Base-by-base conservation (phyloP, 2,329 filamentous ascomycete genomes). In the Cercospora nicotianae region DNA sequence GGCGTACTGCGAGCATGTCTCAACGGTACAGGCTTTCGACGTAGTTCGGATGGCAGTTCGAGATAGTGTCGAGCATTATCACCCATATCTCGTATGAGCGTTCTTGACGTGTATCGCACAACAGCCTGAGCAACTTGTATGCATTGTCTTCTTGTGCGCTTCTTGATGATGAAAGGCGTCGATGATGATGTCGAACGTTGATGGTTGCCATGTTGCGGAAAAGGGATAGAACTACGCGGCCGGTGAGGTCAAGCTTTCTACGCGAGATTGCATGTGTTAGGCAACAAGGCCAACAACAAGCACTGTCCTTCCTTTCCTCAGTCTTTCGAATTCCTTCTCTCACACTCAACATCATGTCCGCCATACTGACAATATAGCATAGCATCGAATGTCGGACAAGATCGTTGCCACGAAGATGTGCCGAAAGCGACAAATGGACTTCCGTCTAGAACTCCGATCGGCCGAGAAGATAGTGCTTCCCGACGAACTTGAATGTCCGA, bases 1-100 rank as follows among this genome's bases (percentile, higher is more conserved):
- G 63, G 63, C 6, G 63, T 65, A 55, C 63, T 65, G 53, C 63
- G 63, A 20, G 53, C 53, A 28, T 53, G 33, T 30, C 63, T 60
- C 39, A 65, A 28, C 26, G 53, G 53, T 53, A 48, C 53, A 23
- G 63, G 63, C 23, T 60, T 59, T 33, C 51, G 62, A n/a, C 31
- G 53, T 64, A 23, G 33, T 23, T 42, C 16, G 4, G 9, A 26
- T 31, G 42, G 33, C 10, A 20, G 48, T 20, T 39, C 53, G 18
- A 33, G 23, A 18, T 31, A 20, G 16, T 20, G 5, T 8, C 10
- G 33, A 20, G 18, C 39, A 31, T 62, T 18, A 20, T 57, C 48
- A 64, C 26, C 48, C 60, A 62, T 62, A 31, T 18, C 36, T 51
- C 42, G 10, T 9, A 1, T 13, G 23, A 20, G 16, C 31, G n/a